Evolutionary conservation across 2,329 filamentous ascomycete species (phyloP).

Genomic region (Scedosporium dehoogii): DNA sequence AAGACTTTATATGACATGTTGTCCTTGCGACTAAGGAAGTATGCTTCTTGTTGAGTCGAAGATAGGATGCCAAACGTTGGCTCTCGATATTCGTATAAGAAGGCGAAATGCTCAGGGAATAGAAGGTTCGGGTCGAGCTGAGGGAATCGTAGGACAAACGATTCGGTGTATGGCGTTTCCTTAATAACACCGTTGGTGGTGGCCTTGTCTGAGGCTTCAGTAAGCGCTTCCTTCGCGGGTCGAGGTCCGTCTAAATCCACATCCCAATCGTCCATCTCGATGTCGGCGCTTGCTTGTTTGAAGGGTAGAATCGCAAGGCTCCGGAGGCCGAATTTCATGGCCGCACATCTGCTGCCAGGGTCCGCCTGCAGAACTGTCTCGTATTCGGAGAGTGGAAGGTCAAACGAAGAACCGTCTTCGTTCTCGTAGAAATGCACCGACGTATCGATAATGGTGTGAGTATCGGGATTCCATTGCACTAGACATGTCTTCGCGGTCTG

Average conservation of each 20-base stretch:
- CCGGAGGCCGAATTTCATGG: slow-evolving; percentile 81
- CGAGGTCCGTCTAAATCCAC: slow-evolving; percentile 65
- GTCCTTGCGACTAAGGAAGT: slow-evolving; percentile 73
- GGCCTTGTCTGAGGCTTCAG: slow-evolving; percentile 23
- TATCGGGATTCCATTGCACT: slow-evolving; percentile 84
- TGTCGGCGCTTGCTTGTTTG: slow-evolving; percentile 65
- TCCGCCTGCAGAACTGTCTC: slow-evolving; percentile 79
- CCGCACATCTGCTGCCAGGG: slow-evolving; percentile 84
- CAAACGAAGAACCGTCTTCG: slow-evolving; percentile 82
- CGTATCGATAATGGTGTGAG: slow-evolving; percentile 69
- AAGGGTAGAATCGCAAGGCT: slow-evolving; percentile 93
- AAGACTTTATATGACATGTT: slow-evolving; percentile 87
- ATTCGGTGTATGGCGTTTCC: slow-evolving; percentile 66
- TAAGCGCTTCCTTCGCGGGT: slow-evolving; percentile 32
- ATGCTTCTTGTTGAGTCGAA: slow-evolving; percentile 63
- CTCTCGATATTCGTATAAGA: slow-evolving; percentile 93
- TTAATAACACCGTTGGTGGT: slow-evolving; percentile 30
- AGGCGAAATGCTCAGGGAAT: slow-evolving; percentile 83
- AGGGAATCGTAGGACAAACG: slow-evolving; percentile 86
- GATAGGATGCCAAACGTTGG: slow-evolving; percentile 94
- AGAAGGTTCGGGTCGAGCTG: slow-evolving; percentile 79
- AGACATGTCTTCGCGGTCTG: slow-evolving; percentile 89
- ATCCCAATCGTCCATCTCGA: slow-evolving; percentile 88
- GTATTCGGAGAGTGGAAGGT: slow-evolving; percentile 62
- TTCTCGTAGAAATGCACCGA: slow-evolving; percentile 98